Conservation (phyloP, 108 stramenopile genomes). For the Nannochloropsis gaditana region DNA sequence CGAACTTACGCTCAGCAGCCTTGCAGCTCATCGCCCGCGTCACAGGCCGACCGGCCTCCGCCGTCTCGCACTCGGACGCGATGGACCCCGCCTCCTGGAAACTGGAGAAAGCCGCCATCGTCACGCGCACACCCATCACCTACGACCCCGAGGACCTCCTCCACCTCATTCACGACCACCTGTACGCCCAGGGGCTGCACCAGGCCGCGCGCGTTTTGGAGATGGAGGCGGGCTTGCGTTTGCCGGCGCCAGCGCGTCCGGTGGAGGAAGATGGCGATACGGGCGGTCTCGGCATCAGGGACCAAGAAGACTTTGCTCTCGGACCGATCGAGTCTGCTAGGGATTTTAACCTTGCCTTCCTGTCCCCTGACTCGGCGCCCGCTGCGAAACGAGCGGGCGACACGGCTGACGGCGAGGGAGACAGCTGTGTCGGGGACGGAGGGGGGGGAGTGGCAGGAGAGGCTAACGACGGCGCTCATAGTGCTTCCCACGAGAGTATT, state of each 20-base stretch:
- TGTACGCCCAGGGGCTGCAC: not conserved
- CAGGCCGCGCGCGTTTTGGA: conserved; percentile 4
- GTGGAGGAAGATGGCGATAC: too few species aligned
- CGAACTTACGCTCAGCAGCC: conserved; percentile 26
- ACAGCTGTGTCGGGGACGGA: not conserved
- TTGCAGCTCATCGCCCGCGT: conserved; percentile 33
- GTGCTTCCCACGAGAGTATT: not conserved
- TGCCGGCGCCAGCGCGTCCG: not conserved
- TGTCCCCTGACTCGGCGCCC: too few species aligned
- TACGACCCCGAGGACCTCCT: conserved; percentile 25
- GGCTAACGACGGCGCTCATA: not conserved
- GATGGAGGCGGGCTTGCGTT: not conserved
- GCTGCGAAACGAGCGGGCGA: too few species aligned
- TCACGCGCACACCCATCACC: conserved; percentile 33
- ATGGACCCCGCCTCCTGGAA: conserved; percentile 33
- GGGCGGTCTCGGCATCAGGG: too few species aligned
- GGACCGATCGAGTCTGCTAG: too few species aligned
- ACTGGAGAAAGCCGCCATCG: conserved; percentile 31
- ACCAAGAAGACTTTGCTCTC: too few species aligned
- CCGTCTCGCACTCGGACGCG: conserved; percentile 23
- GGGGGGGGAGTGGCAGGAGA: not conserved
- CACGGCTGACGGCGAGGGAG: not conserved
- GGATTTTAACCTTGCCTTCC: too few species aligned
- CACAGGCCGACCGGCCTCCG: conserved; percentile 20
- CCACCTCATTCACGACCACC: not conserved